phyloP scores from a whole-genome alignment of 805 yeast genomes.

The Starmerella powellii region DNA sequence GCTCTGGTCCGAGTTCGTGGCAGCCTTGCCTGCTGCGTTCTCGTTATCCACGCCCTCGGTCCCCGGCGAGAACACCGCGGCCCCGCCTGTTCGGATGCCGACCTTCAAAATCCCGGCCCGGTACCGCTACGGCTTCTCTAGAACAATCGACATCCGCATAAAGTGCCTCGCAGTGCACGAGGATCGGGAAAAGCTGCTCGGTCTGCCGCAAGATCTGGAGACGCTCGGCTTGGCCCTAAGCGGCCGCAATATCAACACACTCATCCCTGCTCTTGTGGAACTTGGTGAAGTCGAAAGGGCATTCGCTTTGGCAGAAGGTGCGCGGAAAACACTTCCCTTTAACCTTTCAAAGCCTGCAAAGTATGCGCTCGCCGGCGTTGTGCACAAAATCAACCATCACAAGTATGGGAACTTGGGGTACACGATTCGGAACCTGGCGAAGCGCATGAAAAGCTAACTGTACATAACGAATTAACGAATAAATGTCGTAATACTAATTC shows the following conservation, averaged over 20 bases:
- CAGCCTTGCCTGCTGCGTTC: constrained; percentile 1
- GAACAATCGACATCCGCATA: constrained; percentile 10
- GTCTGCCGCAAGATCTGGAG: constrained; percentile 11
- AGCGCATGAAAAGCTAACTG: neutral
- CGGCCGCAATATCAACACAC: constrained; percentile 3
- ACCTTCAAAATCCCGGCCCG: constrained; percentile 12
- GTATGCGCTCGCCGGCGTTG: neutral
- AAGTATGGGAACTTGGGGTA: constrained; percentile 6
- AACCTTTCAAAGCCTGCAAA: neutral
- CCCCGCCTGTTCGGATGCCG: neutral
- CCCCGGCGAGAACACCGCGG: neutral
- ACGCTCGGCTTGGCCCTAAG: constrained; percentile 8
- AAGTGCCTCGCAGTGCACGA: constrained; percentile 3
- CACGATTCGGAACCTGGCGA: neutral
- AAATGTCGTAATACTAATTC: neutral
- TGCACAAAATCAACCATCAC: neutral
- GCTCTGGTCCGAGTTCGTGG: constrained; percentile 16
- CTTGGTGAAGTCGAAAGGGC: constrained; percentile 2
- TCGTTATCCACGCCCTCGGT: no score
- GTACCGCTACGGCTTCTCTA: constrained; percentile 12
- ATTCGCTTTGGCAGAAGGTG: constrained; percentile 1
- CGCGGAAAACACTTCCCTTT: neutral
- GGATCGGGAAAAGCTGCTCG: constrained; percentile 1
- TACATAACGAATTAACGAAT: neutral
- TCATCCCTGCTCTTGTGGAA: constrained; percentile 2